These are phyloP conservation scores for Boeremia exigua DNA, from an alignment of 2,329 filamentous ascomycete species.

Conservation along the genomic window DNA sequence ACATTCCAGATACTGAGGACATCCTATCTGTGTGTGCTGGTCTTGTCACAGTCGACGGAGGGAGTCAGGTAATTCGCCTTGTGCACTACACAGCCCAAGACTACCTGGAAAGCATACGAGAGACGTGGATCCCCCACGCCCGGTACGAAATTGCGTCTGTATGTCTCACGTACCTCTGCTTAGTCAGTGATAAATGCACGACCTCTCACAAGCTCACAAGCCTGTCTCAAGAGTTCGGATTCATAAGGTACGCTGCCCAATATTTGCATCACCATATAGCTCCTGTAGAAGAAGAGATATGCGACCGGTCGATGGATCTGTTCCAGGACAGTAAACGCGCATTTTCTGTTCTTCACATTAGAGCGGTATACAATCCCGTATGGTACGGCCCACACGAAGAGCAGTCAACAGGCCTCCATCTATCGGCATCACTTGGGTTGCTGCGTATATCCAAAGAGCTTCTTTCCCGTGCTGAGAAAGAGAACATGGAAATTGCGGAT, in stretches of 20 bases:
- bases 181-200: too few relatives aligned
- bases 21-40: constrained; percentile 34
- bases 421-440: neutral
- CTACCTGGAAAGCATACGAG: constrained; percentile 35
- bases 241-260: constrained; percentile 37
- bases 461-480: neutral
- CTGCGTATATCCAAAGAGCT: neutral
- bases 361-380: neutral
- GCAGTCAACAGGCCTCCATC: neutral
- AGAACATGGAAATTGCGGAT: neutral
- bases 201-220: constrained; percentile 21
- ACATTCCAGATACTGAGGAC: constrained; percentile 21
- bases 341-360: neutral
- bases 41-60: constrained; percentile 39
- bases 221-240: constrained; percentile 21
- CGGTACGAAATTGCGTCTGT: constrained; percentile 25
- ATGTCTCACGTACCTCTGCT: constrained; percentile 42
- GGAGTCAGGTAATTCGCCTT: constrained; percentile 34
- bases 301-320: constrained; percentile 9
- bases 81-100: constrained; percentile 40
- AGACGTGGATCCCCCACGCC: constrained; percentile 29
- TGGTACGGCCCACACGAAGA: neutral
- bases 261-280: constrained; percentile 35
- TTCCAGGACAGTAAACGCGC: neutral
- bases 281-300: neutral